Evolutionary conservation across 305 asterid species (phyloP).

Genomic region (Caryopteris hybrid): DNA sequence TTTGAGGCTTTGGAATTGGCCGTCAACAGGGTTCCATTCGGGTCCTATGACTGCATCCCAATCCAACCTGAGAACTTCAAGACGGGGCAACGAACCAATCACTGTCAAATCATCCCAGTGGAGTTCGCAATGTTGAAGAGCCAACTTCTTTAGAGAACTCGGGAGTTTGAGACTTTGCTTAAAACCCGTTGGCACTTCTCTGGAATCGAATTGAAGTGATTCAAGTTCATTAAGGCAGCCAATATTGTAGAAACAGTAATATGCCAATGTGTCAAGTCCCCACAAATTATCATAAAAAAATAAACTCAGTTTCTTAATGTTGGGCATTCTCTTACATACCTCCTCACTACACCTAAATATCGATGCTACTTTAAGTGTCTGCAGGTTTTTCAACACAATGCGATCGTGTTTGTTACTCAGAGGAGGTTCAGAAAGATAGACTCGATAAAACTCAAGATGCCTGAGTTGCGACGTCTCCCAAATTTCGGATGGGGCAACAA

Average conservation of each 20-base stretch:
- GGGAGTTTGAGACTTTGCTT: constrained; percentile 1
- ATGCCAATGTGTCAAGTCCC: not conserved
- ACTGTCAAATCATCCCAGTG: constrained; percentile 1
- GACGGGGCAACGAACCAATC: constrained; percentile 17
- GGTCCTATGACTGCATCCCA: not conserved
- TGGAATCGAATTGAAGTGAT: not conserved
- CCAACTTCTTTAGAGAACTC: constrained; percentile 1
- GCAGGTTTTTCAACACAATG: not conserved
- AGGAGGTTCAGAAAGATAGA: not conserved
- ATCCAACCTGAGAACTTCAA: not conserved
- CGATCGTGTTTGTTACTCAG: not conserved
- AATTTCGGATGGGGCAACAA: not conserved
- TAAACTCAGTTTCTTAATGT: not conserved
- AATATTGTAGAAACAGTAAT: not conserved
- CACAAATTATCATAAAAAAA: not conserved
- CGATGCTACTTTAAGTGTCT: not conserved
- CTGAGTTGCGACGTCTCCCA: constrained; percentile 14
- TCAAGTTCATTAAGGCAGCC: not conserved
- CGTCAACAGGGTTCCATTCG: constrained; percentile 7
- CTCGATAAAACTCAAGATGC: not conserved
- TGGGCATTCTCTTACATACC: constrained; percentile 9
- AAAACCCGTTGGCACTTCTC: not conserved
- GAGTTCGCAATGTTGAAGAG: not conserved
- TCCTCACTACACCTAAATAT: not conserved
- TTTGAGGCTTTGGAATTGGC: not conserved